Percentiles rank a stretch among this genome's conserved stretches.
These are phyloP conservation scores for Colletotrichum camelliae DNA, from an alignment of 2,329 filamentous ascomycete genomes.

Conservation along the genomic window DNA sequence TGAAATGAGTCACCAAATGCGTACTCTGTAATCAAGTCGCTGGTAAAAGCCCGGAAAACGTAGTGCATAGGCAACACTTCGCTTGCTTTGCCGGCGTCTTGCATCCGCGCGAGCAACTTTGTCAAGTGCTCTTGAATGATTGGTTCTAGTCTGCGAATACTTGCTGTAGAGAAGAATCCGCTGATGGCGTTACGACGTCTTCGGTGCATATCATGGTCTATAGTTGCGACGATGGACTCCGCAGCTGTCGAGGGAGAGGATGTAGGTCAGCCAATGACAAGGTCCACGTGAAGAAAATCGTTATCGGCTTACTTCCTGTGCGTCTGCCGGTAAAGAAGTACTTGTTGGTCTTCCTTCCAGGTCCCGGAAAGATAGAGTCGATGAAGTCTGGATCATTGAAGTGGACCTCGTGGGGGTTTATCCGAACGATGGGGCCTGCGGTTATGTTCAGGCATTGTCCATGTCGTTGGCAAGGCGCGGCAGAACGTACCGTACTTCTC, in stretches of 20 bases:
- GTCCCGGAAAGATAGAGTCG: constrained; percentile 28
- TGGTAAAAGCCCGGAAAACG: background rate
- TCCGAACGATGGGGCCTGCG: background rate
- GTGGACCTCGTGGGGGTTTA: background rate
- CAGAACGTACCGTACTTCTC: background rate
- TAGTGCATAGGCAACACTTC: background rate
- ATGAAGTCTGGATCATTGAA: constrained; percentile 1
- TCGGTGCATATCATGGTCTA: background rate
- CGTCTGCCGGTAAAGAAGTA: constrained; percentile 38
- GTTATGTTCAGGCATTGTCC: background rate
- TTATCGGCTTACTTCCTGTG: background rate
- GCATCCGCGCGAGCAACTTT: background rate
- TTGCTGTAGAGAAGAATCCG: constrained; percentile 33
- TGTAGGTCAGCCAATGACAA: background rate
- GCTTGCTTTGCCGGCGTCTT: background rate
- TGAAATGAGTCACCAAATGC: background rate
- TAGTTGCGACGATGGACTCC: constrained; percentile 25
- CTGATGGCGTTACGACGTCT: constrained; percentile 49
- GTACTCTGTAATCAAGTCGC: background rate
- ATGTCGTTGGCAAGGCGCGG: background rate
- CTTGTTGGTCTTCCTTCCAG: constrained; percentile 25
- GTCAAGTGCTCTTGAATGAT: background rate
- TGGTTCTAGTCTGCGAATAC: background rate
- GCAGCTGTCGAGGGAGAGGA: constrained; percentile 35
- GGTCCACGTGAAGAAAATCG: no score